These are phyloP conservation scores for Myochromella boudieri DNA, from an alignment of 768 basidiomycete genomes.

Conservation along the genomic window DNA sequence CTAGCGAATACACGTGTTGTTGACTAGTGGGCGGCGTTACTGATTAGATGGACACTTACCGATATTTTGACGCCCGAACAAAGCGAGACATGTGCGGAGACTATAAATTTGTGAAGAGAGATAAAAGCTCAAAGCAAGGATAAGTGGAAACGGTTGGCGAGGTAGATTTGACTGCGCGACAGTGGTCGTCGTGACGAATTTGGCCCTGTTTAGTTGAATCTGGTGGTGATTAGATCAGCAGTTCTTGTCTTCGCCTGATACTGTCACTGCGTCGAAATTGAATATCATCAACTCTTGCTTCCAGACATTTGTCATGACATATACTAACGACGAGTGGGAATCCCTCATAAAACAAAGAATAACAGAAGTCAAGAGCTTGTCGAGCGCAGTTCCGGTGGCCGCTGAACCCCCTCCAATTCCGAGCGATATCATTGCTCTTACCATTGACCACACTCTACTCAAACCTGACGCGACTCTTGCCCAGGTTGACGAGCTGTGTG, in stretches of 20 bases:
- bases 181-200: neutral
- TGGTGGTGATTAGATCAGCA: too few relatives aligned
- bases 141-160: neutral
- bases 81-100: conserved; percentile 70
- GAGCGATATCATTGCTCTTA: conserved; percentile 25
- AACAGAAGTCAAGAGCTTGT: conserved; percentile 24
- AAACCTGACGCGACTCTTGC: conserved; percentile 46
- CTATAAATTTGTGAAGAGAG: neutral
- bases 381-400: conserved; percentile 8
- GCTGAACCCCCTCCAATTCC: conserved; percentile 1
- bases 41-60: too few relatives aligned
- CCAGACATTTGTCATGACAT: conserved; percentile 13
- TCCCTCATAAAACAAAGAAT: conserved; percentile 28
- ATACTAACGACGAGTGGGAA: conserved; percentile 34
- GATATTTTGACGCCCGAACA: conserved; percentile 84
- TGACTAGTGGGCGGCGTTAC: too few relatives aligned
- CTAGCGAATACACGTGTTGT: too few relatives aligned
- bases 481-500: conserved; percentile 47
- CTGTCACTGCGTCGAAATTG: too few relatives aligned
- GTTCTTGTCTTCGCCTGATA: too few relatives aligned
- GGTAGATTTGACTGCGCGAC: neutral
- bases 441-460: conserved; percentile 51
- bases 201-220: conserved; percentile 13
- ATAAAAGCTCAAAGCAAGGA: neutral
- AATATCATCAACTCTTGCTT: too few relatives aligned